phyloP scores from a whole-genome alignment of 768 basidiomycete genomes.

The Cystofilobasidium capitatum region DNA sequence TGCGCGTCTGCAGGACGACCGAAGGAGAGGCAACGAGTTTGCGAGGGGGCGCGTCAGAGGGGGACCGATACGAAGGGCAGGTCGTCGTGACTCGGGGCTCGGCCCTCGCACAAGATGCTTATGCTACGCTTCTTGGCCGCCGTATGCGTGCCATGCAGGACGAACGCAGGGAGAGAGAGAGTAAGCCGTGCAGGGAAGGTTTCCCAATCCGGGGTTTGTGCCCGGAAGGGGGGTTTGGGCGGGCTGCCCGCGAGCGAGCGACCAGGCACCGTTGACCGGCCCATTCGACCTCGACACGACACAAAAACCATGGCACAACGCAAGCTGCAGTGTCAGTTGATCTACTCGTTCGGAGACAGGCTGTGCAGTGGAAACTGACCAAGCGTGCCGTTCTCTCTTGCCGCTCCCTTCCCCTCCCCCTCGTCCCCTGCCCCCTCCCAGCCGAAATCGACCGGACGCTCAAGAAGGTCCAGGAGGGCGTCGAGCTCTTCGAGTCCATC shows the following conservation, averaged over 20 bases:
- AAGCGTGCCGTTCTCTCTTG: background rate
- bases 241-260: background rate
- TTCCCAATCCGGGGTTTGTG: too few relatives aligned
- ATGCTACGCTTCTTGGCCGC: too few relatives aligned
- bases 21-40: too few relatives aligned
- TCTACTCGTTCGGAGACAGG: background rate
- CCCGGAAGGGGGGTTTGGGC: too few relatives aligned
- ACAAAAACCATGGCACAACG: conserved; percentile 21
- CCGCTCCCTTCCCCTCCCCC: background rate
- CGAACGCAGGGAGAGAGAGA: too few relatives aligned
- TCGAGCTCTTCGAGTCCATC: conserved; percentile 53
- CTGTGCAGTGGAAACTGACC: background rate
- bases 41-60: too few relatives aligned
- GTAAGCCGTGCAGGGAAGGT: too few relatives aligned
- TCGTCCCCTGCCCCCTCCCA: conserved; percentile 37
- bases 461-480: conserved; percentile 92
- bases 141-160: too few relatives aligned
- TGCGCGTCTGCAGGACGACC: too few relatives aligned
- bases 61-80: too few relatives aligned
- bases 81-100: too few relatives aligned
- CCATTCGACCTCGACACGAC: background rate
- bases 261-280: background rate
- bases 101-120: too few relatives aligned
- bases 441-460: conserved; percentile 98
- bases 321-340: conserved; percentile 20